Percentiles rank a stretch among this genome's conserved stretches.
These are phyloP conservation scores for Aspergillus cavernicola DNA, from an alignment of 495 filamentous ascomycete genomes.

Conservation along the genomic window DNA sequence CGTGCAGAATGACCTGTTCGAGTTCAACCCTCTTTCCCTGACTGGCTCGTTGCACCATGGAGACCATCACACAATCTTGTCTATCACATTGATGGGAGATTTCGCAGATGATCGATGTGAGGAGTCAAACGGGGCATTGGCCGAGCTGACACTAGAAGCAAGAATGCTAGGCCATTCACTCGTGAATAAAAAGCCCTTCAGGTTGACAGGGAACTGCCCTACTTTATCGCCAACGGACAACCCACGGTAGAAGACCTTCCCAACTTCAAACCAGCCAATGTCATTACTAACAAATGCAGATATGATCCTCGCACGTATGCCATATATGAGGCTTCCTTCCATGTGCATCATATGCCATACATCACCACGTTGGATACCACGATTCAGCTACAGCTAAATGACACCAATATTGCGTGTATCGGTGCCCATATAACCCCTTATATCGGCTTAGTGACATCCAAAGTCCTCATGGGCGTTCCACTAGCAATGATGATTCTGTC, in stretches of 20 bases:
- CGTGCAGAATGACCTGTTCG: too few species aligned
- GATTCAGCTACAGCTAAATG: constrained; percentile 12
- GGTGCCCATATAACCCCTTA: constrained; percentile 15
- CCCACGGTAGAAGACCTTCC: background rate
- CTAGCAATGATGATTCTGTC: constrained; percentile 13
- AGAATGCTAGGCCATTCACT: constrained; percentile 3
- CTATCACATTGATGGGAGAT: constrained; percentile 1
- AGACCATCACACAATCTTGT: background rate
- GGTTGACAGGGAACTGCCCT: background rate
- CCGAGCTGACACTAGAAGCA: constrained; percentile 2
- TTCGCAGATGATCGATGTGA: constrained; percentile 4
- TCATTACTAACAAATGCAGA: background rate
- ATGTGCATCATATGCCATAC: constrained; percentile 3
- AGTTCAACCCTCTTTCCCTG: background rate
- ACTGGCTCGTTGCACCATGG: background rate
- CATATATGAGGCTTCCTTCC: constrained; percentile 9
- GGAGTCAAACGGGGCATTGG: background rate
- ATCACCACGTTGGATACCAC: constrained; percentile 13
- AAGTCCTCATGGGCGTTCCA: constrained; percentile 4
- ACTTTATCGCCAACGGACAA: background rate
- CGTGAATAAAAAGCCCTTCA: background rate
- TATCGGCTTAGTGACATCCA: constrained; percentile 4
- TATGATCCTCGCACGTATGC: constrained; percentile 7
- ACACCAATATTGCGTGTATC: constrained; percentile 5
- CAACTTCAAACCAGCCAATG: background rate